Evolutionary conservation across 345 rosid species (phyloP), one percentile per base, ranked within the genome.

Genomic region (Eucalyptus pauciflora): DNA sequence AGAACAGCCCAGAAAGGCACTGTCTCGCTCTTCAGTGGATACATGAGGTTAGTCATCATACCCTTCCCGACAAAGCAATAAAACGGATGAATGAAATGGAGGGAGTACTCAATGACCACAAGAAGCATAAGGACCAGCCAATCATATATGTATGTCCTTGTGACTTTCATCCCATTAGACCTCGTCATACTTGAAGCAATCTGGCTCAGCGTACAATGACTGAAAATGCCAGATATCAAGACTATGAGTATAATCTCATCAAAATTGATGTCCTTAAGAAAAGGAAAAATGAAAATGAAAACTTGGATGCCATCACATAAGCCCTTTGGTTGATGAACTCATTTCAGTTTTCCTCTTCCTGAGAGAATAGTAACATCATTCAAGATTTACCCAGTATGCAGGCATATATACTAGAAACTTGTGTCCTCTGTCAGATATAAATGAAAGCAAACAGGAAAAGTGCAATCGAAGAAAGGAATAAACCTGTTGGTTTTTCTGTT

Each of bases 21-120:
- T 14, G 98, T 95, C 91, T 96, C 94, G 87, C 91, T 89, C 91
- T 95, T 93, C 88, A 95, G 91, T 13, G 99, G 99, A 91, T 94
- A 97, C 86, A 92, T 95, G 50, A 97, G 96, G 92, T 96, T 97
- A 71, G 93, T 92, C 98, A 96, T 96, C 99, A 97, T 96, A 92
- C 96, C 97, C 90, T 96, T 94, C 51, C 99, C 98, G 33, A 97
- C 96, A 92, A 91, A 97, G 79, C 98, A 96, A 91, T 95, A 95
- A 92, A 96, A 97, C 27, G 99, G 99, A 88, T 94, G 95, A 31
- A 96, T 91, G 45, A 92, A 49, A 89, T 87, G 88, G 89, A 96
- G 94, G 83, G 90, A 46, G 83, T 87, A 76, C 60, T 90, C 95
- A 24, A 95, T 89, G 87, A 92, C 88, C 88, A 90, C 91, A 86